Conservation (phyloP, 1,139 yeast species). For the Waltiozyma sp. region DNA sequence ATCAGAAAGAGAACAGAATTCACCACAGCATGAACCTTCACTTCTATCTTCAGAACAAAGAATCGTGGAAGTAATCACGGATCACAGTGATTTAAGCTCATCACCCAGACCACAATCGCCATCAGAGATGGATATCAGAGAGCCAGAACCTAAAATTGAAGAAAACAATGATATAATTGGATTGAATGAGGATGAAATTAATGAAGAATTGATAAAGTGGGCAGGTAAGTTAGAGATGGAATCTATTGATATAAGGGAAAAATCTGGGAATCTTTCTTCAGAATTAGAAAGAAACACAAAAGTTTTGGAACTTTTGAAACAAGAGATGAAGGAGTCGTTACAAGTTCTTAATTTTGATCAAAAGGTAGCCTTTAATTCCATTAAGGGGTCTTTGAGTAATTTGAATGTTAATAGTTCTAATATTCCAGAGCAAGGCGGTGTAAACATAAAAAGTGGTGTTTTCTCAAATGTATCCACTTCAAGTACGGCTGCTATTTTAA, state of each 20-base stretch:
- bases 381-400: too few species aligned
- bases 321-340: not conserved
- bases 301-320: not conserved
- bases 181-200: slow-evolving; percentile 17
- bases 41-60: too few species aligned
- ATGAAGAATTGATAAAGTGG: slow-evolving; percentile 30
- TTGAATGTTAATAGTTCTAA: too few species aligned
- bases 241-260: slow-evolving; percentile 27
- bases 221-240: slow-evolving; percentile 35
- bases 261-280: slow-evolving; percentile 20
- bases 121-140: not conserved
- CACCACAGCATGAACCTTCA: too few species aligned
- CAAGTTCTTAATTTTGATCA: not conserved
- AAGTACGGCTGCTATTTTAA: too few species aligned
- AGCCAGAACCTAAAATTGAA: not conserved
- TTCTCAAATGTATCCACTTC: too few species aligned
- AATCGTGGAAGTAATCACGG: not conserved
- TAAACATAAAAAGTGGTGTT: too few species aligned
- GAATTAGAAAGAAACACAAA: slow-evolving; percentile 13
- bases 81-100: not conserved
- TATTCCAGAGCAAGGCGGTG: too few species aligned
- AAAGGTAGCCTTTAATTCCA: not conserved
- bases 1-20: too few species aligned
- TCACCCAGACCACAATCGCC: not conserved
- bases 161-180: not conserved